Conservation (phyloP, 495 filamentous ascomycete genomes). For the Xylaria curta region DNA sequence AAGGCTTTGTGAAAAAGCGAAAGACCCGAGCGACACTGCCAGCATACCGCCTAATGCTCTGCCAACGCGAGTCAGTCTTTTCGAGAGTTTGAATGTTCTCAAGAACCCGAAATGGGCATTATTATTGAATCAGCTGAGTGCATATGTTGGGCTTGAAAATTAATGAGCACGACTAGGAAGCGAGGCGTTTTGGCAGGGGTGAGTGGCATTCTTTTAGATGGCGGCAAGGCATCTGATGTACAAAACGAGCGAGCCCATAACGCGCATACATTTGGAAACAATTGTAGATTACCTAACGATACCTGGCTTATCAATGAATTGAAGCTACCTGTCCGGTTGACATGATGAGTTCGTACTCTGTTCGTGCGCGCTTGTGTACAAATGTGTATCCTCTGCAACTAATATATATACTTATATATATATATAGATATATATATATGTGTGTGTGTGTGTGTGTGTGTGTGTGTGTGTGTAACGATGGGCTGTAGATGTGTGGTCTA, state of each 20-base stretch:
- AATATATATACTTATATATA: no score
- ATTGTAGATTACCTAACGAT: slow-evolving; percentile 27
- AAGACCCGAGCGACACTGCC: slow-evolving; percentile 61
- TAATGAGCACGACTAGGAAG: slow-evolving; percentile 35
- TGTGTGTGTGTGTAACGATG: no score
- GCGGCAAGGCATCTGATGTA: slow-evolving; percentile 23
- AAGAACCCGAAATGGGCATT: slow-evolving; percentile 57
- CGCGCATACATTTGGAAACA: slow-evolving; percentile 25
- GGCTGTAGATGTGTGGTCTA: not conserved
- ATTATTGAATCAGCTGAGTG: slow-evolving; percentile 75
- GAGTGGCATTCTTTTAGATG: slow-evolving; percentile 21
- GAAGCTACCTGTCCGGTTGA: not conserved
- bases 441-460: no score
- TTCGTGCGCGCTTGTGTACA: not conserved
- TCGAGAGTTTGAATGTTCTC: slow-evolving; percentile 68
- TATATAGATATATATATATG: no score
- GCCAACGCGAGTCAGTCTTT: slow-evolving; percentile 72
- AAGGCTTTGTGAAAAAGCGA: slow-evolving; percentile 73
- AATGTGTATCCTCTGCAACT: no score
- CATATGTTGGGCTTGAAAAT: slow-evolving; percentile 69
- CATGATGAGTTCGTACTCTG: not conserved
- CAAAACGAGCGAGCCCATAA: slow-evolving; percentile 24
- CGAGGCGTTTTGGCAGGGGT: slow-evolving; percentile 29
- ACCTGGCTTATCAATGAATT: slow-evolving; percentile 10
- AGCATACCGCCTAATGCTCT: slow-evolving; percentile 68